Base-by-base conservation (phyloP, 495 filamentous ascomycete species). In the Terfezia boudieri region DNA sequence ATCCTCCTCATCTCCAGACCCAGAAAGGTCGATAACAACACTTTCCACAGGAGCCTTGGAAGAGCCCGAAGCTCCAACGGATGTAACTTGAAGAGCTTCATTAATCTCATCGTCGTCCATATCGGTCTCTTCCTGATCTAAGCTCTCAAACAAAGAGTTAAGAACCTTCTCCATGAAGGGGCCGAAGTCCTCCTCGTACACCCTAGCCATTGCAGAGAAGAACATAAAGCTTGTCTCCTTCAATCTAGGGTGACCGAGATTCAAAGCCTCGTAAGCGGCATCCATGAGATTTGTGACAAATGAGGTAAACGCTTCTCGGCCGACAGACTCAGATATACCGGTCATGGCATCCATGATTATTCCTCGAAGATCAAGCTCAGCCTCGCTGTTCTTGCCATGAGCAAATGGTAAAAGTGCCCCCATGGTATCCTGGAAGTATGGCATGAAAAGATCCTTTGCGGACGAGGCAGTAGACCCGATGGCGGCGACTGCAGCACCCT, bases 221-320 rank as follows among this genome's bases (percentile, higher is more conserved):
- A 98, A 76, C 59, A 96, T 86, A 69, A 92, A 98, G 64, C 85
- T 92, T 53, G 86, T 95, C 70, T 98, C 92, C 65, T 84, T 79
- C 51, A 98, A 76, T 52, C 88, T 76, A 9, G 86, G 82, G 70
- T 94, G 86, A 54, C 82, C 88, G 1, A 98, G 79, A 63, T 90
- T 78, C 3, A 96, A 73, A 37, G 81, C 90, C 67, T 95, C 89
- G 68, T 95, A 86, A 55, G 84, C 89, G 17, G 89, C 82, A 55
- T 80, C 71, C 81, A 98, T 90, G 50, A 98, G 71, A 35, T 82
- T 84, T 61, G 80, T 72, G 36, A 96, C 89, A 63, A 86, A 98
- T 8, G 80, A 84, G 70, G 89, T 77, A 72, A 96, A 96, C 22
- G 83, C 72, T 67, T 83, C 75, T 36, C 84, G 72, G 35, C 90